These are phyloP conservation scores for Laguncularia racemosa DNA, from an alignment of 345 rosid species.

Conservation along the genomic window DNA sequence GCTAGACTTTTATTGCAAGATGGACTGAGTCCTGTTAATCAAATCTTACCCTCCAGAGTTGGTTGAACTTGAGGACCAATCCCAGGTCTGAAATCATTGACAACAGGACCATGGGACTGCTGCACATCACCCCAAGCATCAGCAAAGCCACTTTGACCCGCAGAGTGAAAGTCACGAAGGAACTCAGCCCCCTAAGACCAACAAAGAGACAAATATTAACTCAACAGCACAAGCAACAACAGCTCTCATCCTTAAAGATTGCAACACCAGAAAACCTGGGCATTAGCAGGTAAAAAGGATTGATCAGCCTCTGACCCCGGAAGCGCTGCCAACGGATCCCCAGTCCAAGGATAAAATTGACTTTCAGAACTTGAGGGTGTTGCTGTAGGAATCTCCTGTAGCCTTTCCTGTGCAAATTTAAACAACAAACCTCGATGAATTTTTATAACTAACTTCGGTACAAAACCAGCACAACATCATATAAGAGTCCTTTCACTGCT, in stretches of 20 bases:
- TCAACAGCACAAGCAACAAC: not conserved
- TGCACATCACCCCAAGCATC: slow-evolving; percentile 89
- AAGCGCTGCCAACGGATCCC: slow-evolving; percentile 45
- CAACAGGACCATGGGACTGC: slow-evolving; percentile 35
- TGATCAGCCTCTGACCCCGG: slow-evolving; percentile 86
- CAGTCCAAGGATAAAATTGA: slow-evolving; percentile 37
- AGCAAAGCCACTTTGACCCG: slow-evolving; percentile 58
- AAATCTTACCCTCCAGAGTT: slow-evolving; percentile 54
- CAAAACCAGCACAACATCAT: not conserved
- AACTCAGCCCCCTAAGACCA: slow-evolving; percentile 65
- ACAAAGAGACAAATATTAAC: not conserved
- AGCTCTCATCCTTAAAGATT: not conserved
- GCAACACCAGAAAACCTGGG: slow-evolving; percentile 42
- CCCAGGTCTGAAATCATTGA: slow-evolving; percentile 26
- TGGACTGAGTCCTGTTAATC: not conserved
- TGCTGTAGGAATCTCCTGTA: slow-evolving; percentile 70
- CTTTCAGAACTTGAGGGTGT: slow-evolving; percentile 35
- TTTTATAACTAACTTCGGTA: not conserved
- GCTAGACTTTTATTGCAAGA: not conserved
- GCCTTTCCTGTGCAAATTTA: slow-evolving; percentile 54
- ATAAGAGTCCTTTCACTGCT: slow-evolving; percentile 1
- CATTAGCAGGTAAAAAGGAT: slow-evolving; percentile 43
- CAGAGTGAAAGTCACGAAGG: slow-evolving; percentile 55
- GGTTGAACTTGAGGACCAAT: slow-evolving; percentile 37
- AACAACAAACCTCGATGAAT: not conserved